These are phyloP conservation scores for Thelephora terrestris DNA, from an alignment of 1,284 basidiomycete species.

Conservation along the genomic window DNA sequence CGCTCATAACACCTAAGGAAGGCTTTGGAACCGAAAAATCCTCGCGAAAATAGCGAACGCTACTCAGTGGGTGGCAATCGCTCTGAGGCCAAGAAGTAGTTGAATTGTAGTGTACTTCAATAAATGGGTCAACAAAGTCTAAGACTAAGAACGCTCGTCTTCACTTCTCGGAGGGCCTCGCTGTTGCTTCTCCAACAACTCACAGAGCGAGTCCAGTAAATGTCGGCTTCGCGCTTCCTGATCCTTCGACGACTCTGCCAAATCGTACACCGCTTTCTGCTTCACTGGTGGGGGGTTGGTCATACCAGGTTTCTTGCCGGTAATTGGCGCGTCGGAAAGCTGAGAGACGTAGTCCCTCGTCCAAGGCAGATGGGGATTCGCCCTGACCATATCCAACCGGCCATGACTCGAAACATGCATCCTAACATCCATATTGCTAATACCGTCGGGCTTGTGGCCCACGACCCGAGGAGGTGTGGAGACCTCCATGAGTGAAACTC, in stretches of 20 bases:
- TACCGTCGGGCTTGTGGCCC: slow-evolving; percentile 13
- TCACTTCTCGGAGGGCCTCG: no score
- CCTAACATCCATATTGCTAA: slow-evolving; percentile 11
- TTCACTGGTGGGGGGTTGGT: not conserved
- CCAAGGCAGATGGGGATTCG: slow-evolving; percentile 22
- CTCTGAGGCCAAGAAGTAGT: no score
- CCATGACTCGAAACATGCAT: slow-evolving; percentile 10
- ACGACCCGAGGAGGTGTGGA: slow-evolving; percentile 22
- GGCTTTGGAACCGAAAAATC: not conserved
- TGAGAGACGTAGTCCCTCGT: slow-evolving; percentile 25
- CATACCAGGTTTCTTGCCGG: not conserved
- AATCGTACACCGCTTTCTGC: not conserved
- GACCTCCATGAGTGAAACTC: slow-evolving; percentile 18
- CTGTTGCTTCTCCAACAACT: no score
- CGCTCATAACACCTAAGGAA: slow-evolving; percentile 13
- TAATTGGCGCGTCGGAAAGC: not conserved
- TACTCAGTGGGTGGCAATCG: no score
- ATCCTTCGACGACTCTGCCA: not conserved
- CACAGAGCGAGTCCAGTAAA: no score
- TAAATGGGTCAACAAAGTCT: no score
- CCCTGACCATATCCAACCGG: slow-evolving; percentile 7
- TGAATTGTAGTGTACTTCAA: no score
- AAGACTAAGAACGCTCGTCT: no score
- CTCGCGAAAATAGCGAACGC: not conserved
- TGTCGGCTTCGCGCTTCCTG: not conserved